Conservation (phyloP, 805 yeast genomes). For the Cyberlindnera bimundalis region DNA sequence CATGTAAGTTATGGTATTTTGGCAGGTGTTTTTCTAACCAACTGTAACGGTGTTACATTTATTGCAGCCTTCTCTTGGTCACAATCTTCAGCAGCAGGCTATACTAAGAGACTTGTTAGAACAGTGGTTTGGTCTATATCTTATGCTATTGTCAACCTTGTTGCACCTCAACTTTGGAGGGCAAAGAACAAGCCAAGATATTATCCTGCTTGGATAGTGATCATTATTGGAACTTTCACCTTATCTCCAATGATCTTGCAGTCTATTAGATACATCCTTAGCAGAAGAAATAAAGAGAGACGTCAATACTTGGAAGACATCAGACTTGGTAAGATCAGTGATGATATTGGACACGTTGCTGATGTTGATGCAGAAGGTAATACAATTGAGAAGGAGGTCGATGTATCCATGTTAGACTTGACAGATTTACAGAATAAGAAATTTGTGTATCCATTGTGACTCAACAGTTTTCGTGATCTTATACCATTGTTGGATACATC, state of each 20-base stretch:
- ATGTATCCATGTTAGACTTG: conserved; percentile 44
- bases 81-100: conserved; percentile 33
- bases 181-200: conserved; percentile 40
- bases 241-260: conserved; percentile 35
- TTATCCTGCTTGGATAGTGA: conserved; percentile 44
- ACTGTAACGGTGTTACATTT: conserved; percentile 31
- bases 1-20: conserved; percentile 33
- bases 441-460: conserved; percentile 47
- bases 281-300: conserved; percentile 28
- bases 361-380: conserved; percentile 28
- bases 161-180: conserved; percentile 48
- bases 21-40: conserved; percentile 29
- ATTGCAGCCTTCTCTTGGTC: conserved; percentile 22
- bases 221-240: conserved; percentile 42
- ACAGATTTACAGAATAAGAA: conserved; percentile 51
- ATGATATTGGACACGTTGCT: conserved; percentile 25
- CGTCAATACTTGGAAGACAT: conserved; percentile 18
- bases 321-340: conserved; percentile 26
- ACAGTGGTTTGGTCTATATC: conserved; percentile 35
- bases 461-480: no score
- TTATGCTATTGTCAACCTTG: conserved; percentile 41
- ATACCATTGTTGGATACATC: no score
- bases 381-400: conserved; percentile 28
- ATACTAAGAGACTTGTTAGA: conserved; percentile 42
- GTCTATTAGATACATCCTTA: conserved; percentile 36